Percentiles rank a stretch among this genome's conserved stretches.
Conservation (phyloP, 2,329 filamentous ascomycete genomes). For the Juglanconis oblonga region DNA sequence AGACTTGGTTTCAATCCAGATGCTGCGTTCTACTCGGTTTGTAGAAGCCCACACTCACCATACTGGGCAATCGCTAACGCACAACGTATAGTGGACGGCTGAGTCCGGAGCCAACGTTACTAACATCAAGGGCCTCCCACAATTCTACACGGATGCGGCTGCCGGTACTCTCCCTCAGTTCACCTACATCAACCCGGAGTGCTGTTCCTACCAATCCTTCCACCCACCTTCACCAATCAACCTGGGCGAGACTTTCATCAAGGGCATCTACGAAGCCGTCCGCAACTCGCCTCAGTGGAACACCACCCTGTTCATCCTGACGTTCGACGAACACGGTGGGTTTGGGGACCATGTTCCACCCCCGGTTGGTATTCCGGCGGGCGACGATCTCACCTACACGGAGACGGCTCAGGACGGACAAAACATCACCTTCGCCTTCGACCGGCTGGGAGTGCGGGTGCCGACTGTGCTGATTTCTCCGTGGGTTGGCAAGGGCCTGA, state of each 20-base stretch:
- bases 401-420: slow-evolving; percentile 32
- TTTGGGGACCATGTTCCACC: slow-evolving; percentile 45
- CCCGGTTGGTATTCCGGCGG: slow-evolving; percentile 35
- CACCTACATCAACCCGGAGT: slow-evolving; percentile 48
- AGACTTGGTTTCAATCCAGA: slow-evolving; percentile 30
- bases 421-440: slow-evolving; percentile 36
- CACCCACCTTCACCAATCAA: slow-evolving; percentile 42
- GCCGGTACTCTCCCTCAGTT: slow-evolving; percentile 41
- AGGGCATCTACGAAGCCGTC: slow-evolving; percentile 42
- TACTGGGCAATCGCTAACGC: background rate
- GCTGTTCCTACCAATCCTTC: slow-evolving; percentile 44
- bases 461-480: slow-evolving; percentile 41
- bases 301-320: slow-evolving; percentile 43
- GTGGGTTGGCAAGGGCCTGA: slow-evolving; percentile 38
- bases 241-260: slow-evolving; percentile 42
- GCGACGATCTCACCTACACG: slow-evolving; percentile 35
- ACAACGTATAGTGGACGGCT: slow-evolving; percentile 26
- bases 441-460: slow-evolving; percentile 40
- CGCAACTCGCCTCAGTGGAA: slow-evolving; percentile 43
- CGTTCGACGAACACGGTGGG: slow-evolving; percentile 45
- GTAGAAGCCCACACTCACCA: background rate
- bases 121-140: slow-evolving; percentile 27
- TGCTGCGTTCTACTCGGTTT: slow-evolving; percentile 35
- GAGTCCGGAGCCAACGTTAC: slow-evolving; percentile 1
- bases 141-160: slow-evolving; percentile 42